Base-by-base conservation (phyloP, 1,284 basidiomycete genomes). In the Leccinum fuscescens region DNA sequence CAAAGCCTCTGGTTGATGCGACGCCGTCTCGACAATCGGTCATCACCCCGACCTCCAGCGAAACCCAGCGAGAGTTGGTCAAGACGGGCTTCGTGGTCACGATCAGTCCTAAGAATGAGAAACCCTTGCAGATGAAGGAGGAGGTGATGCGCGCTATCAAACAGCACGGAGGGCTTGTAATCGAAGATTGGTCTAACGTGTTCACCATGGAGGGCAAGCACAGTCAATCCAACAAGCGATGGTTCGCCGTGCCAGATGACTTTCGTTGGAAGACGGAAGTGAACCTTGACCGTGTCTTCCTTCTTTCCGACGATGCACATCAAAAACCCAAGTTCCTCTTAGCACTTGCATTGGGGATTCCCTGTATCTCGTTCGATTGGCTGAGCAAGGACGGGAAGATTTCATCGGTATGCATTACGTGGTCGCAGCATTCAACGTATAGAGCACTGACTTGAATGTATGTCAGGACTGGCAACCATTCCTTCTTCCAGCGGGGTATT, bases 311-410 rank as follows among this genome's bases (percentile, higher is more conserved):
- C 63, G 80, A 83, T 29, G 71, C 79, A 7, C 82, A 80, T 61
- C 82, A 85, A 61, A 94, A 91, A 62, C 81, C 88, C 4, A 95
- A 94, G 72, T 93, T 85, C 68, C 78, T 96, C 55, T 81, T 89
- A 5, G 92, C 93, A 6, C 80, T 96, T 31, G 92, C 90, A 0
- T 77, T 94, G 29, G 94, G 94, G 6, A 86, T 96, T 54, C 94
- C 94, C 1, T 93, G 92, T 66, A 69, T 96, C n/a, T 82, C 82
- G 0, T 72, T 81, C 4, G 75, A 80, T 3, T 95, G 88, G 83
- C 67, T 79, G 78, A 31, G 71, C 79, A 37, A 64, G 69, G 14
- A 67, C 66, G 62, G 83, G 84, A 67, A 70, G 37, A 54, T 70
- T 11, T 65, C 72, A 27, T 57, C 61, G 62, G 71, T 76, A 75